Evolutionary conservation across 2,329 filamentous ascomycete species (phyloP), one percentile per base, ranked within the genome.

Genomic region (Sporothrix variecibatus): DNA sequence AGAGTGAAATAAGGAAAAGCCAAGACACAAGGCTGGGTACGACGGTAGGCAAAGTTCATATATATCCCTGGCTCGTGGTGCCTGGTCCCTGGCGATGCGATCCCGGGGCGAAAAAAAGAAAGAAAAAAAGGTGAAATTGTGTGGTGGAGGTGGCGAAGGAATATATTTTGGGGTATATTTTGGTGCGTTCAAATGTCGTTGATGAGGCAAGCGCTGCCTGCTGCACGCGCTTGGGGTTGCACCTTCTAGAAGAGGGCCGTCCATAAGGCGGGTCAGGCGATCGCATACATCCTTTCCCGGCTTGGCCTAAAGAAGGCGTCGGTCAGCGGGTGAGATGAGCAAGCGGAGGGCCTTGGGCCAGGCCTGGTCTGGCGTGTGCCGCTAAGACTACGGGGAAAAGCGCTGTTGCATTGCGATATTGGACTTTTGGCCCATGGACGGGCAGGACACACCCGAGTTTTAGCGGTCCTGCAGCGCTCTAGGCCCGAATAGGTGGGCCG

Each of bases 271-370:
- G 67, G 70, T 65, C 70, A 65, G 70, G 40, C 56, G 70, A 64
- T 51, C 67, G 28, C 53, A 64, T 38, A 38, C 58, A 64, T 38
- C 56, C 58, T 49, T 40, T 15, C 43, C 46, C 26, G 23, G 26
- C 71, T 73, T 75, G 67, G 38, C 74, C 67, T 34, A 73, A 73
- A 68, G 2, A 31, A 40, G 67, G 38, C 53, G 20, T 74, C 70
- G 73, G 70, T 72, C 40, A 74, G 31, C 51, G 34, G 68, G 31
- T 38, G 23, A 60, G 34, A 56, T 68, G 40, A 68, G 38, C n/a
- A n/a, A n/a, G n/a, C n/a, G n/a, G n/a, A n/a, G 40, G 40, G 40
- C 31, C 60, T 28, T 28, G 40, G 40, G 56, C 56, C 56, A 31
- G 56, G 56, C 26, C 56, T 62, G 62, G 62, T 20, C 62, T 67